These are phyloP conservation scores for Metarhizium rileyi DNA, from an alignment of 2,329 filamentous ascomycete genomes.

Conservation along the genomic window DNA sequence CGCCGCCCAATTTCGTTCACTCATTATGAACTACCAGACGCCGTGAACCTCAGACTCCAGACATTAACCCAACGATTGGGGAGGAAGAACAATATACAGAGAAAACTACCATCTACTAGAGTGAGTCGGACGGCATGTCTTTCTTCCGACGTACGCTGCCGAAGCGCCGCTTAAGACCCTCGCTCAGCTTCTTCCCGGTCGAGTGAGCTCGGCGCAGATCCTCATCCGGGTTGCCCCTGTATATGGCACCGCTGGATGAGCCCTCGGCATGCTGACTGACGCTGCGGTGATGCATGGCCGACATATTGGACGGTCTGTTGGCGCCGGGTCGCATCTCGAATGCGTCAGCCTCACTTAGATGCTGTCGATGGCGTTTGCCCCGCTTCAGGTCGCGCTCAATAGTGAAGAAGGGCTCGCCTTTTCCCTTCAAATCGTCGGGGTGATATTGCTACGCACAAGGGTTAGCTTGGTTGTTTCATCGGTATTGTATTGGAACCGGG, in stretches of 20 bases:
- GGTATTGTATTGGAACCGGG: no score
- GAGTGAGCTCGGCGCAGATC: slow-evolving; percentile 29
- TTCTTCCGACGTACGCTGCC: slow-evolving; percentile 42
- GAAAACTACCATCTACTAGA: not conserved
- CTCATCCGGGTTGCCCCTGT: slow-evolving; percentile 13
- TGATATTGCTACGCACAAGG: slow-evolving; percentile 47
- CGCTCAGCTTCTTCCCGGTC: slow-evolving; percentile 34
- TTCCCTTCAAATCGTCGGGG: slow-evolving; percentile 71
- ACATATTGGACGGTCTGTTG: slow-evolving; percentile 9
- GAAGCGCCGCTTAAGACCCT: slow-evolving; percentile 44
- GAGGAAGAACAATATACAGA: not conserved
- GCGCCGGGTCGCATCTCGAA: slow-evolving; percentile 40
- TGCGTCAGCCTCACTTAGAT: slow-evolving; percentile 21
- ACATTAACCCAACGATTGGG: not conserved
- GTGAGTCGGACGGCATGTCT: slow-evolving; percentile 10
- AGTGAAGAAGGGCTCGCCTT: slow-evolving; percentile 67
- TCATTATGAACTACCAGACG: not conserved
- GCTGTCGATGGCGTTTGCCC: slow-evolving; percentile 30
- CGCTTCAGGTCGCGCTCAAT: slow-evolving; percentile 59
- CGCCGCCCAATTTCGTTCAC: not conserved
- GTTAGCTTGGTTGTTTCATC: not conserved
- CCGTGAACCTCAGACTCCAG: not conserved
- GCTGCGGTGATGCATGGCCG: slow-evolving; percentile 31
- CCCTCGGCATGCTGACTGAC: slow-evolving; percentile 27
- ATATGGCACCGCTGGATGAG: slow-evolving; percentile 13